Evolutionary conservation across 108 stramenopile genomes (phyloP).

Genomic region (Poteriospumella lacustris): DNA sequence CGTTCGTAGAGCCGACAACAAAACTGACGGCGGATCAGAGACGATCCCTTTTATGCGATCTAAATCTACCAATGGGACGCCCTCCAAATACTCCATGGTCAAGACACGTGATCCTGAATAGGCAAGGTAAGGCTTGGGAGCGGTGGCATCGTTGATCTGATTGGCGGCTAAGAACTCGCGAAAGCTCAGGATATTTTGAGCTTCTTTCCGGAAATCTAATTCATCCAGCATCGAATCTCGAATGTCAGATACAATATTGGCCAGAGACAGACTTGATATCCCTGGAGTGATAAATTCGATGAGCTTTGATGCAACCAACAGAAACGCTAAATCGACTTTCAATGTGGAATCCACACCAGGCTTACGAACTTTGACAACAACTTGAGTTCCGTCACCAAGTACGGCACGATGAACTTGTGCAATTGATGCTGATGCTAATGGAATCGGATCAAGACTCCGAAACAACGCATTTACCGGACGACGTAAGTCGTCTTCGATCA

Average conservation of each 20-base stretch:
- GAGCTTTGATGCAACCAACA: constrained; percentile 73
- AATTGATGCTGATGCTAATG: constrained; percentile 79
- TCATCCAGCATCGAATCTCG: constrained; percentile 83
- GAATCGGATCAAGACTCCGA: constrained; percentile 63
- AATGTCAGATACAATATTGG: constrained; percentile 75
- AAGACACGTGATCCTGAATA: constrained; percentile 52
- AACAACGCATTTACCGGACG: constrained; percentile 64
- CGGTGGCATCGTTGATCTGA: constrained; percentile 58
- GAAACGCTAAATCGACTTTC: constrained; percentile 83
- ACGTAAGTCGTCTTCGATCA: constrained; percentile 71
- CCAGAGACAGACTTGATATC: constrained; percentile 73
- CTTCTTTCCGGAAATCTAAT: constrained; percentile 84
- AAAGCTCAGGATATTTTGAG: constrained; percentile 76
- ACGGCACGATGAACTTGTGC: constrained; percentile 85
- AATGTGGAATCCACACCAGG: constrained; percentile 78
- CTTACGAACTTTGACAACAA: constrained; percentile 92
- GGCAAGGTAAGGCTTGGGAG: constrained; percentile 62
- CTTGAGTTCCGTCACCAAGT: constrained; percentile 70
- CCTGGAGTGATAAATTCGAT: constrained; percentile 80
- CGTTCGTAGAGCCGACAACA: constrained; percentile 83
- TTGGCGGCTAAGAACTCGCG: constrained; percentile 67
- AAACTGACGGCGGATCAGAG: constrained; percentile 68
- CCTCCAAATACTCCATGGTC: constrained; percentile 79
- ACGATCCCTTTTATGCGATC: constrained; percentile 61
- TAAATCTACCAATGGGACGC: constrained; percentile 78